Percentiles rank a stretch among this genome's conserved stretches.
Evolutionary conservation across 2,329 filamentous ascomycete species (phyloP).

Genomic region (Aspergillus sp.): DNA sequence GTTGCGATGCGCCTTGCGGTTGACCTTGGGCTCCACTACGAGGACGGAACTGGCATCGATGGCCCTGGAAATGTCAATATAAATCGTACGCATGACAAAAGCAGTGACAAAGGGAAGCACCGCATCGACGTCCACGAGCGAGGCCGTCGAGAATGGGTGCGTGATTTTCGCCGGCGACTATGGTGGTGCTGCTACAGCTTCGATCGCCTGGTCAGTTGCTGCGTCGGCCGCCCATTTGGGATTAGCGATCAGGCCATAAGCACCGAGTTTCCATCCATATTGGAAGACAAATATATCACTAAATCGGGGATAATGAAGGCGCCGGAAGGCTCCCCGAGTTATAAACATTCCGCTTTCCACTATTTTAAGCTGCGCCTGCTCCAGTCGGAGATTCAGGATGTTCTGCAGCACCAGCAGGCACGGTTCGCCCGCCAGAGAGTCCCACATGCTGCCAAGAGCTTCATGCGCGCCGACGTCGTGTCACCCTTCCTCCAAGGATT

Average conservation of each 20-base stretch:
- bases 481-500: slow-evolving; percentile 85
- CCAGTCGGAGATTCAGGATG: slow-evolving; percentile 93
- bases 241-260: slow-evolving; percentile 97
- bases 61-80: slow-evolving; percentile 43
- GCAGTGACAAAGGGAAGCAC: slow-evolving; percentile 27
- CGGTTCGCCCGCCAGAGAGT: slow-evolving; percentile 70
- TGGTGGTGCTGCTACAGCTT: slow-evolving; percentile 99
- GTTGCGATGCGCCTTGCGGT: slow-evolving; percentile 88
- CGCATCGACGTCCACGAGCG: slow-evolving; percentile 57
- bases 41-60: slow-evolving; percentile 73
- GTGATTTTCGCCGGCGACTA: slow-evolving; percentile 79
- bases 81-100: slow-evolving; percentile 12
- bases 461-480: slow-evolving; percentile 74
- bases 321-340: slow-evolving; percentile 67
- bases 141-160: slow-evolving; percentile 74
- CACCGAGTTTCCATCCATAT: slow-evolving; percentile 84
- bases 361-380: slow-evolving; percentile 86
- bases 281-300: slow-evolving; percentile 88
- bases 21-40: slow-evolving; percentile 88
- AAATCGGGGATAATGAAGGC: slow-evolving; percentile 69
- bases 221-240: slow-evolving; percentile 88
- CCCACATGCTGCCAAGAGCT: slow-evolving; percentile 65
- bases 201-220: slow-evolving; percentile 90
- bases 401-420: slow-evolving; percentile 87
- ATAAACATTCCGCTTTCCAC: slow-evolving; percentile 87